Conservation (phyloP, 805 yeast genomes). For the Starmerella vitae region DNA sequence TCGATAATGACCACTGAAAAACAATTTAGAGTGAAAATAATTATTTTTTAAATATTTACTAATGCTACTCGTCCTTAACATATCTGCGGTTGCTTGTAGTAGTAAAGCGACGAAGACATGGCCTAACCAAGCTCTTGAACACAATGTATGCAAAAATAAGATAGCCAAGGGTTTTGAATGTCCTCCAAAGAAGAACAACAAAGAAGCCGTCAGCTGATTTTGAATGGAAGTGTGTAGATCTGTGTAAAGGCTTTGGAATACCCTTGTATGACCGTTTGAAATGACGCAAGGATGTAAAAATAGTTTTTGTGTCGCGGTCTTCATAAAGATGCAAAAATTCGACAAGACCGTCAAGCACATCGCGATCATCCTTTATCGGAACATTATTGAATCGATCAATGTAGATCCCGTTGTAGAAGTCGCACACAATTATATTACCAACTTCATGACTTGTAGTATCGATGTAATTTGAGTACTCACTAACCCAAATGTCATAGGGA, state of each 20-base stretch:
- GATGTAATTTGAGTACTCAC: slow-evolving; percentile 8
- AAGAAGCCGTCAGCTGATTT: background rate
- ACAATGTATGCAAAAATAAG: too few species aligned
- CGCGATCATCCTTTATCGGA: slow-evolving; percentile 9
- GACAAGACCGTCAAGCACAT: slow-evolving; percentile 7
- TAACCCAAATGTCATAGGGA: slow-evolving; percentile 8
- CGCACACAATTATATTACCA: slow-evolving; percentile 16
- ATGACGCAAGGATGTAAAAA: slow-evolving; percentile 5
- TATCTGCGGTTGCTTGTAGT: too few species aligned
- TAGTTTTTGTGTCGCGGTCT: slow-evolving; percentile 5
- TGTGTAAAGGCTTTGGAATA: slow-evolving; percentile 5
- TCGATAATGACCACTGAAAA: too few species aligned
- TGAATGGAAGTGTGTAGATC: slow-evolving; percentile 10
- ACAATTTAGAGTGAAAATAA: too few species aligned
- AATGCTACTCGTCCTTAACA: too few species aligned
- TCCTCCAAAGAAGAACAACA: too few species aligned
- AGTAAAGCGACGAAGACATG: too few species aligned
- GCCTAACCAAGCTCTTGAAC: too few species aligned
- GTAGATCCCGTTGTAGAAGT: slow-evolving; percentile 17
- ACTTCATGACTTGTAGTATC: slow-evolving; percentile 6
- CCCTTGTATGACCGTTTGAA: slow-evolving; percentile 7
- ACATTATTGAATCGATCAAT: slow-evolving; percentile 12
- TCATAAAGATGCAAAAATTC: slow-evolving; percentile 10
- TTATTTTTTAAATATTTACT: too few species aligned
- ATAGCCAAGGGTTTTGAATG: too few species aligned